Base-by-base conservation (phyloP, 2,329 filamentous ascomycete species). In the Ascochyta viciae-villosae region DNA sequence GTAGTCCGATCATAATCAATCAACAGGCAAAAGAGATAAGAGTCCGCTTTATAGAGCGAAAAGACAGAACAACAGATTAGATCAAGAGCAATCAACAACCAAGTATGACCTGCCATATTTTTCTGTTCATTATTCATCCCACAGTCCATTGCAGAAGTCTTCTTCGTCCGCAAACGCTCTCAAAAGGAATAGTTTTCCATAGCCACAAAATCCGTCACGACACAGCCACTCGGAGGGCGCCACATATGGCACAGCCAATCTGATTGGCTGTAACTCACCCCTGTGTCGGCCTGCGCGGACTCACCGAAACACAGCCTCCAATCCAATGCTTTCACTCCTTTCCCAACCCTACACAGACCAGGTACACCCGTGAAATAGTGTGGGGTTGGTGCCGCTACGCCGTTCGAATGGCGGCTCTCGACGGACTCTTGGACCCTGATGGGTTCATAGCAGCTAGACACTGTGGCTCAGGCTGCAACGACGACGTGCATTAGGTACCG, bases 401-500 rank as follows among this genome's bases (percentile, higher is more conserved):
- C 23, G 6, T 55, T 13, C 13, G 23, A 19, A 50, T 38, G 47
- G 46, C 47, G 47, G 46, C 53, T 55, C 53, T 40, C 13, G 41
- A 47, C 37, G 46, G 35, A 38, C 35, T 33, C 12, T 19, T 42
- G 22, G 45, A 38, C 33, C 40, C 33, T 34, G 45, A 27, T 31
- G 41, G 52, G 37, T 47, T 33, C 37, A 50, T 41, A 41, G 52
- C 46, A 55, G 46, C 52, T 50, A 46, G 43, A 27, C 6, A 38
- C 29, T 7, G 53, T 55, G 53, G 53, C 53, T 55, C 53, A 50
- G 46, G 53, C 53, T 26, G 35, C 53, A 38, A 55, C 53, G 53
- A 55, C 41, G 41, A 46, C 46, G 15, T 52, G 54, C 47, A 57
- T 57, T 43, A 52, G 54, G 48, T 49, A 35, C 44, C 42, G 47